Base-by-base conservation (phyloP, 352 stramenopile species). In the Pythium oligandrum region DNA sequence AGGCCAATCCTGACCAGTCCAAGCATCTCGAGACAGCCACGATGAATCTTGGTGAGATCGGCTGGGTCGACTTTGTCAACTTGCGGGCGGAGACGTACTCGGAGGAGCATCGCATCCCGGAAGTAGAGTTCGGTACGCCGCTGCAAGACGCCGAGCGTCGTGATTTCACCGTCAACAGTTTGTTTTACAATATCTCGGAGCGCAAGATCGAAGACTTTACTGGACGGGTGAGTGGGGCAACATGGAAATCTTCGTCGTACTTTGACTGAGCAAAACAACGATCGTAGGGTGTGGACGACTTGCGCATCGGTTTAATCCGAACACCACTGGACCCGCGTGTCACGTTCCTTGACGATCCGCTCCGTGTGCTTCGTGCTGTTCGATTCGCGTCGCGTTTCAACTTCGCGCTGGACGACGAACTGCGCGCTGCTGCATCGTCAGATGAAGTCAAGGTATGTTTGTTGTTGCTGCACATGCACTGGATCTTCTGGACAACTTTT, bases 11-110 rank as follows among this genome's bases (percentile, higher is more conserved):
- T 1, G 93, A 98, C 61, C 97, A 99, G 75, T 98, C 87, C 46
- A 99, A 99, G 70, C 96, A 99, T 76, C 66, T 99, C 11, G 97
- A 99, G 83, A 99, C 96, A 4, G 96, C 96, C 6, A 98, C 93
- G 5, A 98, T 99, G 81, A 83, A 93, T 33, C 75, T 99, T 12
- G 81, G 87, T 40, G 86, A 90, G n/a, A 85, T 96, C 50, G 63
- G 71, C 7, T 97, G 81, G 75, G 88, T 99, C 55, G 97, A 99
- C 68, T 98, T 99, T 70, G 97, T 99, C 1, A 99, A 99, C 70
- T 66, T 99, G 4, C 68, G 97, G 38, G 85, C 90, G 6, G 97
- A 99, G 78, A 89, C 95, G 37, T 99, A 99, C 75, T 80, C 75
- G 34, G 68, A 88, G 48, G 78, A 86, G 46, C 66, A 84, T 39